Evolutionary conservation across 2,329 filamentous ascomycete species (phyloP).

Genomic region (Chaetomium olivaceum): DNA sequence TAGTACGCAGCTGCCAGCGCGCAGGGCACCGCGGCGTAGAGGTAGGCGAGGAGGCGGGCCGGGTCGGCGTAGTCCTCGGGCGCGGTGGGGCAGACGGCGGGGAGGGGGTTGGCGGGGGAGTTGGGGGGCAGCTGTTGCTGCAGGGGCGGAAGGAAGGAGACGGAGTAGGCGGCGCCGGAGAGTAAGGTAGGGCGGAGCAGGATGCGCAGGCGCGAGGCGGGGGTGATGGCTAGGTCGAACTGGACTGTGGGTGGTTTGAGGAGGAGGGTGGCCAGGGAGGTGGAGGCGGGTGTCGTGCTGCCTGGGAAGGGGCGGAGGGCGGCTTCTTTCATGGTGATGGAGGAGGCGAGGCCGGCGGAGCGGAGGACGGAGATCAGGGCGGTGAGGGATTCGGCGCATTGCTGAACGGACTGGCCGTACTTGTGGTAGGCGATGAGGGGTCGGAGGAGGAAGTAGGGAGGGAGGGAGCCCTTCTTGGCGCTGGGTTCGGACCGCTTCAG

Average conservation of each 20-base stretch:
- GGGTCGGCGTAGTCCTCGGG: slow-evolving; percentile 25
- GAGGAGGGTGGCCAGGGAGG: slow-evolving; percentile 48
- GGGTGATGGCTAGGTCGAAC: slow-evolving; percentile 49
- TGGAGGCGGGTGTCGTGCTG: slow-evolving; percentile 40
- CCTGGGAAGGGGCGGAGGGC: slow-evolving; percentile 33
- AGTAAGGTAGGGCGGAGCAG: slow-evolving; percentile 45
- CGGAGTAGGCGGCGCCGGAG: slow-evolving; percentile 25
- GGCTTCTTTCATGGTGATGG: slow-evolving; percentile 46
- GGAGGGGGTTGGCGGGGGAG: slow-evolving; percentile 24
- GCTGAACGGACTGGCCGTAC: slow-evolving; percentile 45
- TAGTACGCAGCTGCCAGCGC: slow-evolving; percentile 26
- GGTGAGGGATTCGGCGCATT: slow-evolving; percentile 46
- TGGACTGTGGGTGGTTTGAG: slow-evolving; percentile 45
- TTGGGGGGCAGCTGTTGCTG: neutral
- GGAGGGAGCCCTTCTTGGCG: slow-evolving; percentile 42
- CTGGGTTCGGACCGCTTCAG: slow-evolving; percentile 63
- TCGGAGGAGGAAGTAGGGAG: slow-evolving; percentile 52
- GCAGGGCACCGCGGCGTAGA: slow-evolving; percentile 27
- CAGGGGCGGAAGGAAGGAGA: slow-evolving; percentile 27
- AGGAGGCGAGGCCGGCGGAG: slow-evolving; percentile 47
- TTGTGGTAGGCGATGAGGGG: slow-evolving; percentile 53
- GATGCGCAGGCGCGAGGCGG: slow-evolving; percentile 46
- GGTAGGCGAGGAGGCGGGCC: slow-evolving; percentile 26
- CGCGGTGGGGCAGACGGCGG: slow-evolving; percentile 19
- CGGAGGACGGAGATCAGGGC: slow-evolving; percentile 47